phyloP scores from a whole-genome alignment of 257 asterid genomes.

The Solanum piurae region DNA sequence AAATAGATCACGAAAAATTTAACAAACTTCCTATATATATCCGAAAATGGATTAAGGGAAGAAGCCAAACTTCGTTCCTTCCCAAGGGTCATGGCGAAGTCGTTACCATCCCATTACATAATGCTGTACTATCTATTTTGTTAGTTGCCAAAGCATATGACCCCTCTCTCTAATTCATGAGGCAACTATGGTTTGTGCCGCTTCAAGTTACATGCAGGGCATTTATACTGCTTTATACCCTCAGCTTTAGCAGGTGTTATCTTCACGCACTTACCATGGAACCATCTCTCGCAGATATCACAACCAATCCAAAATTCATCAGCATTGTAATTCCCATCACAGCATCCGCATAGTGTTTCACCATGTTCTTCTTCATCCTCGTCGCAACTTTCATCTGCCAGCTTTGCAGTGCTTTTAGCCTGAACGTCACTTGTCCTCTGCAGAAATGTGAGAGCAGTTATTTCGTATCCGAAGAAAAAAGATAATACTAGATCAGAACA shows the following conservation, averaged over 20 bases:
- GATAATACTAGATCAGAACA: not conserved
- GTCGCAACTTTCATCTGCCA: constrained; percentile 54
- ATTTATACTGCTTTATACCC: constrained; percentile 77
- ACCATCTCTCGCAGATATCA: not conserved
- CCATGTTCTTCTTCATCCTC: constrained; percentile 77
- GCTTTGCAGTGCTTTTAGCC: constrained; percentile 61
- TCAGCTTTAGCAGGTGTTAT: constrained; percentile 44
- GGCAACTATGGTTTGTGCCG: constrained; percentile 41
- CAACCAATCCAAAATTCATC: constrained; percentile 41
- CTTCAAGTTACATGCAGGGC: constrained; percentile 78
- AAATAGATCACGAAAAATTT: not conserved
- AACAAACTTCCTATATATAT: not conserved
- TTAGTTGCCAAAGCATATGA: constrained; percentile 28
- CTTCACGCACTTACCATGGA: not conserved
- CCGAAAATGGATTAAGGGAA: not conserved
- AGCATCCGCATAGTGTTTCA: constrained; percentile 74
- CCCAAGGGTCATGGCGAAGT: not conserved
- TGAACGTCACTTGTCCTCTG: constrained; percentile 57
- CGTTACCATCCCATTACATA: constrained; percentile 15
- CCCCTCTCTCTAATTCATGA: not conserved
- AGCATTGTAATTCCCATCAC: constrained; percentile 70
- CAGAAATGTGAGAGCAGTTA: not conserved
- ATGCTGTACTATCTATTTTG: constrained; percentile 31
- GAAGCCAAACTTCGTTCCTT: not conserved
- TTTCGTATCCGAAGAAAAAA: not conserved